Evolutionary conservation across 2,329 filamentous ascomycete genomes (phyloP).

Genomic region (Lojkania enalia): DNA sequence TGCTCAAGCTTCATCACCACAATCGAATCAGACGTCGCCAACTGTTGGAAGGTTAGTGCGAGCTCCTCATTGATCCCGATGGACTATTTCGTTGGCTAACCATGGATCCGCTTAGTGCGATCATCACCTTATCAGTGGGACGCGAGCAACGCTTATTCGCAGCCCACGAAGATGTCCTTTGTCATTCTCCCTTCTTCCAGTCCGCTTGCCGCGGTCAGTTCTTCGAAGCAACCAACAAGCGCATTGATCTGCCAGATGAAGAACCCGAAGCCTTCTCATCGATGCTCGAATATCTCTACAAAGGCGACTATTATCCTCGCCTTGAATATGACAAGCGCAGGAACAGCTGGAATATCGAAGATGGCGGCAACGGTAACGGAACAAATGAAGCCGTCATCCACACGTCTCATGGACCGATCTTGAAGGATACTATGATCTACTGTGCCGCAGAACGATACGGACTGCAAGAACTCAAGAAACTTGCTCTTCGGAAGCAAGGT

Average conservation of each 20-base stretch:
- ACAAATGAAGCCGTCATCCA: slow-evolving; percentile 59
- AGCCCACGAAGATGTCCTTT: slow-evolving; percentile 84
- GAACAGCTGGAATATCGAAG: slow-evolving; percentile 82
- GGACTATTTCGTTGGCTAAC: slow-evolving; percentile 20
- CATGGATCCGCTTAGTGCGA: slow-evolving; percentile 48
- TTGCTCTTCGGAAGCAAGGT: slow-evolving; percentile 86
- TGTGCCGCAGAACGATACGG: slow-evolving; percentile 85
- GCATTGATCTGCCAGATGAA: slow-evolving; percentile 80
- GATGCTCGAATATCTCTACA: slow-evolving; percentile 88
- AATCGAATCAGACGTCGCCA: slow-evolving; percentile 42
- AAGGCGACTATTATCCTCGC: slow-evolving; percentile 88
- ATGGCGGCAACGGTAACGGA: slow-evolving; percentile 48
- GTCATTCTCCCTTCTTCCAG: slow-evolving; percentile 77
- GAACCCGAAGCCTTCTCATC: slow-evolving; percentile 90
- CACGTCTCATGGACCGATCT: slow-evolving; percentile 64
- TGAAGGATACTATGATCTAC: slow-evolving; percentile 90
- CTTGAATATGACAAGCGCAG: slow-evolving; percentile 79
- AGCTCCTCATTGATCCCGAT: not conserved
- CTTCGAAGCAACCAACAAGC: slow-evolving; percentile 65
- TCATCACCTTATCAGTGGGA: slow-evolving; percentile 82
- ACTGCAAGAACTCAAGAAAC: slow-evolving; percentile 79
- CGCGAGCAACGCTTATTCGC: slow-evolving; percentile 84
- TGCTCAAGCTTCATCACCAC: slow-evolving; percentile 36
- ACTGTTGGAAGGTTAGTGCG: slow-evolving; percentile 40
- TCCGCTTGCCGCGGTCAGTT: slow-evolving; percentile 65